Percentiles rank a stretch among this genome's conserved stretches.
Evolutionary conservation across 768 basidiomycete species (phyloP).

Genomic region (Naganishia kalamii): DNA sequence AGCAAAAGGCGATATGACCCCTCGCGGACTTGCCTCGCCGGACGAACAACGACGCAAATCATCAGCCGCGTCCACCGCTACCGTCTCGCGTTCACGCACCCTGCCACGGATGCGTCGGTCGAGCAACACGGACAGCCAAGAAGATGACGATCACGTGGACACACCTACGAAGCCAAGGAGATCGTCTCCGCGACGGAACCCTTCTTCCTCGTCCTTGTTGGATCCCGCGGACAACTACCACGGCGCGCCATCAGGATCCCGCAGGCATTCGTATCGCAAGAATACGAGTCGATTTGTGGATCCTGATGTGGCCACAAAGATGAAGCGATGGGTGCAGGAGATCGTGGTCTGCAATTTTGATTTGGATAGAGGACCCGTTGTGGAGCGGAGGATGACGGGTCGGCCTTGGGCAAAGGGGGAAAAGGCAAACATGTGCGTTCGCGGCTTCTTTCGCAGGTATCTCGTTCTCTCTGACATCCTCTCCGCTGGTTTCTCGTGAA

Average conservation of each 20-base stretch:
- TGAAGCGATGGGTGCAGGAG: conserved; percentile 45
- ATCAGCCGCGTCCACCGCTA: neutral
- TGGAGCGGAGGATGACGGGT: conserved; percentile 65
- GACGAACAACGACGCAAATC: neutral
- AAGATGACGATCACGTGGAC: neutral
- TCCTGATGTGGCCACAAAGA: conserved; percentile 12
- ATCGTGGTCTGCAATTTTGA: conserved; percentile 64
- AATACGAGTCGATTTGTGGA: neutral
- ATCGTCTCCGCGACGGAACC: neutral
- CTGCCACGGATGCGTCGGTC: neutral
- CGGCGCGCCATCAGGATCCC: neutral
- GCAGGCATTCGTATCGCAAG: neutral
- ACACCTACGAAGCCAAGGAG: neutral
- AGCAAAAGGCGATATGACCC: neutral
- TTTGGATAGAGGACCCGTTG: conserved; percentile 73
- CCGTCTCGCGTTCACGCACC: neutral
- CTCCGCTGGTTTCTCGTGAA: neutral
- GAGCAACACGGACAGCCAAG: neutral
- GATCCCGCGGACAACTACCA: neutral
- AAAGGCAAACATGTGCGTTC: conserved; percentile 73
- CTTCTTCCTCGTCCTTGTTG: conserved; percentile 1
- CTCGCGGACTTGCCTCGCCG: neutral
- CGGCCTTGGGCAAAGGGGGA: conserved; percentile 61
- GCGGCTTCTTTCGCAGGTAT: conserved; percentile 17
- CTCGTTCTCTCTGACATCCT: neutral